Evolutionary conservation across 495 filamentous ascomycete genomes (phyloP).

Genomic region (Penicillium cinerascens): DNA sequence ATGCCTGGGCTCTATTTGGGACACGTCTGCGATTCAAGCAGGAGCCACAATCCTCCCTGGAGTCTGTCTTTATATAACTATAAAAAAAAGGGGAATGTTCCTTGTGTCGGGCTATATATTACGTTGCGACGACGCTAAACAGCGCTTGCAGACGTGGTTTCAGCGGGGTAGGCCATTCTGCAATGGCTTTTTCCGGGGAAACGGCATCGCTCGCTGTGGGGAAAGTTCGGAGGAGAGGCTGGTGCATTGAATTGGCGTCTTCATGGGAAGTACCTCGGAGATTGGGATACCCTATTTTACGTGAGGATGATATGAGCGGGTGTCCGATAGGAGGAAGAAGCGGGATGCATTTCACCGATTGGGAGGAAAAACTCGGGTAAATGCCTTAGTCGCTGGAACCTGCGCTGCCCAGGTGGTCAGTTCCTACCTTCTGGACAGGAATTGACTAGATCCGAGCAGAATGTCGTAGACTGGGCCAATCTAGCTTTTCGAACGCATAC

Average conservation of each 20-base stretch:
- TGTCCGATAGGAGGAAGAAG: slow-evolving; percentile 38
- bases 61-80: not conserved
- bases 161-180: slow-evolving; percentile 15
- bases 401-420: not conserved
- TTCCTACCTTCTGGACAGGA: not conserved
- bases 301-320: not conserved
- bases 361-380: slow-evolving; percentile 33
- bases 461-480: not conserved
- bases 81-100: not conserved
- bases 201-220: slow-evolving; percentile 14
- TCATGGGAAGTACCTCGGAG: slow-evolving; percentile 8
- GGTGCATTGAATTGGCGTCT: not conserved
- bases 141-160: not conserved
- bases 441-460: not conserved
- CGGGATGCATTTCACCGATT: slow-evolving; percentile 27
- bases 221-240: not conserved
- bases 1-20: not conserved
- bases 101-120: not conserved
- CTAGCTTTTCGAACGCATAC: not conserved
- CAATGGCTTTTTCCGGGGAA: slow-evolving; percentile 20
- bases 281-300: slow-evolving; percentile 7
- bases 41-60: not conserved
- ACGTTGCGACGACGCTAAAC: slow-evolving; percentile 7
- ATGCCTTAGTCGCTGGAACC: not conserved
- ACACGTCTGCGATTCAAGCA: not conserved